phyloP scores from a whole-genome alignment of 2,329 filamentous ascomycete genomes.

The Fusarium xyrophilum region DNA sequence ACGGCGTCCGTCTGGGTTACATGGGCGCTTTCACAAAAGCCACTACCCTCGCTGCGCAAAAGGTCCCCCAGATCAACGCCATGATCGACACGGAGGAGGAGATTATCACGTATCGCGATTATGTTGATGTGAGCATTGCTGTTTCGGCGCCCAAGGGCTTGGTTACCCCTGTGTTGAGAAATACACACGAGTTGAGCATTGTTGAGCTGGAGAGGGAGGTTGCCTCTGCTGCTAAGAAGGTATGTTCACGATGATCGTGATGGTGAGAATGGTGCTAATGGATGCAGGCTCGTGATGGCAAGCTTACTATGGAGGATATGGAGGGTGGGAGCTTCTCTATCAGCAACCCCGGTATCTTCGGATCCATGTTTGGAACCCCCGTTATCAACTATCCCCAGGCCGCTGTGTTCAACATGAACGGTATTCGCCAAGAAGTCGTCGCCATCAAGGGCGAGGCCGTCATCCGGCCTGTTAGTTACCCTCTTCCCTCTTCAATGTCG shows the following conservation, averaged over 20 bases:
- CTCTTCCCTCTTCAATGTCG: too few species aligned
- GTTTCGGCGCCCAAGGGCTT: conserved; percentile 74
- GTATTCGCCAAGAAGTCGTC: conserved; percentile 60
- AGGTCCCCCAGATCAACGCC: conserved; percentile 75
- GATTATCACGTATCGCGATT: conserved; percentile 63
- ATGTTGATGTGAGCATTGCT: conserved; percentile 76
- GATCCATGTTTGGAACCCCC: conserved; percentile 60
- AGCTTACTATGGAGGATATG: conserved; percentile 79
- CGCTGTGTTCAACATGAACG: conserved; percentile 65
- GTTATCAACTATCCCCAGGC: conserved; percentile 81
- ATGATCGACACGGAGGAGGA: conserved; percentile 64
- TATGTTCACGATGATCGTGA: fast-evolving
- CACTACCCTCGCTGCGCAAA: conserved; percentile 68
- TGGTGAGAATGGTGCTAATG: neutral
- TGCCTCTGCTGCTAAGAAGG: conserved; percentile 65
- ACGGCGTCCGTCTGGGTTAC: conserved; percentile 63
- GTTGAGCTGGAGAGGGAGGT: conserved; percentile 61
- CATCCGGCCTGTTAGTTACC: conserved; percentile 45
- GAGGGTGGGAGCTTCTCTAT: conserved; percentile 80
- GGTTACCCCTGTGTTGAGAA: conserved; percentile 78
- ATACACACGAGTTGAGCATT: conserved; percentile 59
- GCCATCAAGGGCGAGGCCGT: conserved; percentile 62
- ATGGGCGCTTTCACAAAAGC: conserved; percentile 81
- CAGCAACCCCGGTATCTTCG: conserved; percentile 81
- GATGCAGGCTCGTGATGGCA: conserved; percentile 68